These are phyloP conservation scores for Geotrichum candidum DNA, from an alignment of 1,139 yeast species.

Conservation along the genomic window DNA sequence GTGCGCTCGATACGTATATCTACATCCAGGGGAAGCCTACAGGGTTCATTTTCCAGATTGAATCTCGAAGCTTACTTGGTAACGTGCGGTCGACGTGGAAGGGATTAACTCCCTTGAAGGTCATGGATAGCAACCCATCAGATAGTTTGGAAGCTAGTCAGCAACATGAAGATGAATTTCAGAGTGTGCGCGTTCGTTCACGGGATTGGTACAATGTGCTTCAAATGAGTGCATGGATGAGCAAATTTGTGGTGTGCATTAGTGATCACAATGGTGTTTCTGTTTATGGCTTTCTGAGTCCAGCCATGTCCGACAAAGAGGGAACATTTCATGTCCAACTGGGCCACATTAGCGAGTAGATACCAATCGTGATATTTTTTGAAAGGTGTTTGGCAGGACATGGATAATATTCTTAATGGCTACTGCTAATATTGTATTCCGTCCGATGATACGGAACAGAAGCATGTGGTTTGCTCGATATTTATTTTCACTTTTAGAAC, in stretches of 20 bases:
- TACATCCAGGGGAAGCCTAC: not conserved
- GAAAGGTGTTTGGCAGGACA: not conserved
- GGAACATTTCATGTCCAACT: conserved; percentile 7
- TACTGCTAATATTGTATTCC: not conserved
- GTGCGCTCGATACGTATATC: not conserved
- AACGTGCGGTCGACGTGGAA: conserved; percentile 7
- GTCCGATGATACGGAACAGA: no score
- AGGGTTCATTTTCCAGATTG: conserved; percentile 6
- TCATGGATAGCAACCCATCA: not conserved
- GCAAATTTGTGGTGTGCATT: conserved; percentile 34
- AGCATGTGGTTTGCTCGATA: no score
- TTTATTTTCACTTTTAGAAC: no score
- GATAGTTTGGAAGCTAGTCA: not conserved
- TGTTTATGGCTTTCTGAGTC: conserved; percentile 29
- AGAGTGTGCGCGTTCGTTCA: conserved; percentile 26
- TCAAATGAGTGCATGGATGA: conserved; percentile 27
- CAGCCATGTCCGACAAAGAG: conserved; percentile 5
- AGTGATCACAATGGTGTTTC: conserved; percentile 30
- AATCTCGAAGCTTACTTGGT: conserved; percentile 4
- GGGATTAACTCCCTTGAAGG: not conserved
- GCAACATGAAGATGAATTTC: not conserved
- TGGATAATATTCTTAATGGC: not conserved
- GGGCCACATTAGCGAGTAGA: conserved; percentile 3
- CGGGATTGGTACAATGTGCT: conserved; percentile 35
- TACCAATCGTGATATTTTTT: not conserved